Evolutionary conservation across 2,329 filamentous ascomycete species (phyloP).

Genomic region (Chaetomiaceae sp.): DNA sequence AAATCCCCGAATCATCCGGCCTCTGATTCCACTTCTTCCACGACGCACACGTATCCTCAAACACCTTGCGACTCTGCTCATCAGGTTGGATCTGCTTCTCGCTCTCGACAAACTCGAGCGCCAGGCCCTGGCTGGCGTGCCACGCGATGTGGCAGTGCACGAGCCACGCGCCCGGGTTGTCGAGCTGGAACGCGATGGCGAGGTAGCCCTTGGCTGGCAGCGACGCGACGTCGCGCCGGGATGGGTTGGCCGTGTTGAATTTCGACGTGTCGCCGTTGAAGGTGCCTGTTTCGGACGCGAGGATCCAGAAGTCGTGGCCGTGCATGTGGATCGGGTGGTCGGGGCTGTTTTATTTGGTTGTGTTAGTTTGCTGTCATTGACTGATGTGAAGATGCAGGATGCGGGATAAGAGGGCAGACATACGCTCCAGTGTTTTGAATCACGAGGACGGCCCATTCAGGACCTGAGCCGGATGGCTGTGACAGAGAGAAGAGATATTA

Average conservation of each 20-base stretch:
- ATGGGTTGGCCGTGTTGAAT: slow-evolving; percentile 37
- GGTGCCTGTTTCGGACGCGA: slow-evolving; percentile 30
- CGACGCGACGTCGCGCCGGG: slow-evolving; percentile 44
- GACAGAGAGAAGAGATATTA: neutral
- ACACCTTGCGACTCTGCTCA: neutral
- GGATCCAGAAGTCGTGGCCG: slow-evolving; percentile 40
- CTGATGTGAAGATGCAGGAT: too few species aligned
- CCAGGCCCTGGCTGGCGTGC: slow-evolving; percentile 46
- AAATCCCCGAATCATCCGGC: slow-evolving; percentile 21
- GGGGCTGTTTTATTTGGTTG: too few species aligned
- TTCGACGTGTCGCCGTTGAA: slow-evolving; percentile 21
- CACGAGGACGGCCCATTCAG: slow-evolving; percentile 33
- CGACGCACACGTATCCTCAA: slow-evolving; percentile 7
- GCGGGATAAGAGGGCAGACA: too few species aligned
- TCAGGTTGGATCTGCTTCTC: slow-evolving; percentile 12
- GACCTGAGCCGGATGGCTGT: slow-evolving; percentile 14
- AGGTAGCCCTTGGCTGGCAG: slow-evolving; percentile 42
- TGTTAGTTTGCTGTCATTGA: neutral
- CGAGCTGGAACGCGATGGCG: slow-evolving; percentile 44
- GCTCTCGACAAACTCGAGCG: slow-evolving; percentile 43
- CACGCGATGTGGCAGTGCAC: slow-evolving; percentile 47
- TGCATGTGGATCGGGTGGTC: slow-evolving; percentile 41
- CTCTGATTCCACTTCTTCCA: slow-evolving; percentile 7
- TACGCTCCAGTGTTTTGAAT: slow-evolving; percentile 18
- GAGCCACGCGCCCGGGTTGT: slow-evolving; percentile 49